phyloP scores from a whole-genome alignment of 495 filamentous ascomycete species.

The Penicillium salamii region DNA sequence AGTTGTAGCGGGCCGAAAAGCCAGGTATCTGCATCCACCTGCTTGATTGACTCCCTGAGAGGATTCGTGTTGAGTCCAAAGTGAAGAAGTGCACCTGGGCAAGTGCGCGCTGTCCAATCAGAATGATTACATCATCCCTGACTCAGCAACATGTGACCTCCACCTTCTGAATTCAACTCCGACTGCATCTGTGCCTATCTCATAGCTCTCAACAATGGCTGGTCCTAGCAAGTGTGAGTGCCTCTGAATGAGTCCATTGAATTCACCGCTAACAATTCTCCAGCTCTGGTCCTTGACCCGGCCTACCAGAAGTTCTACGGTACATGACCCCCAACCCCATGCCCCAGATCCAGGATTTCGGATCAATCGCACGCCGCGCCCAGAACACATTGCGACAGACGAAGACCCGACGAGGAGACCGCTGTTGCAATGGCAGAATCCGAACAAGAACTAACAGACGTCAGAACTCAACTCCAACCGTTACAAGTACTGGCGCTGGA shows the following conservation, averaged over 20 bases:
- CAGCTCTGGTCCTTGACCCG: slow-evolving; percentile 69
- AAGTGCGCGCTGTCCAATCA: background rate
- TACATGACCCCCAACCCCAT: slow-evolving; percentile 39
- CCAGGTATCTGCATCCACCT: no score
- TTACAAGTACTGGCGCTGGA: slow-evolving; percentile 96
- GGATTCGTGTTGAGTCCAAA: no score
- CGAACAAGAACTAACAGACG: slow-evolving; percentile 19
- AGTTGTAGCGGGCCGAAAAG: background rate
- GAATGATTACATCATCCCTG: slow-evolving; percentile 6
- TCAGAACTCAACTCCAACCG: slow-evolving; percentile 82
- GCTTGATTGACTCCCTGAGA: no score
- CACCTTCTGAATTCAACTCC: slow-evolving; percentile 10
- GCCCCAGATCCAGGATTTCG: slow-evolving; percentile 1
- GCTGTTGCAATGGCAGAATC: background rate
- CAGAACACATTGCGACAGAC: background rate
- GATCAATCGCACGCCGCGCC: background rate
- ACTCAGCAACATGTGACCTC: slow-evolving; percentile 11
- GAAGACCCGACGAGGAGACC: background rate
- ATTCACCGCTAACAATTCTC: slow-evolving; percentile 10
- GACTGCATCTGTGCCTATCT: slow-evolving; percentile 8
- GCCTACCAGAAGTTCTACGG: slow-evolving; percentile 72
- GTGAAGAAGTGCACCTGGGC: no score
- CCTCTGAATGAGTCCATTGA: background rate
- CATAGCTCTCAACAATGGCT: slow-evolving; percentile 38
- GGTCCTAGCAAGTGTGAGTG: slow-evolving; percentile 49